phyloP scores from a whole-genome alignment of 1,284 basidiomycete species.

The Melampsora allii-populina region DNA sequence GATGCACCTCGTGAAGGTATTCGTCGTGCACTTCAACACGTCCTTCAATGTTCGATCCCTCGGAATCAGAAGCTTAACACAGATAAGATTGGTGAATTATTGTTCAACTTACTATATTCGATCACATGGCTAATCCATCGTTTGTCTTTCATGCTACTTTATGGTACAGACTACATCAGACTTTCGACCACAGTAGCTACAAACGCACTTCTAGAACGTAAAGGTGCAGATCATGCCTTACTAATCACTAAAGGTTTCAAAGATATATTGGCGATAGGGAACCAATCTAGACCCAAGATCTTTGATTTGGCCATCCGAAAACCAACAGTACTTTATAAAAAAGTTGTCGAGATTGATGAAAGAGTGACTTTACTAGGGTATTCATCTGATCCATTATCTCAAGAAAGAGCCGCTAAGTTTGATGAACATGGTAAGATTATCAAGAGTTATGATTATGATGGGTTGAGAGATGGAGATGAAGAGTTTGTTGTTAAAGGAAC shows the following conservation, averaged over 20 bases:
- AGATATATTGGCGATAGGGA: slow-evolving; percentile 84
- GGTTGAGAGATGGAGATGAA: slow-evolving; percentile 1
- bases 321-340: slow-evolving; percentile 71
- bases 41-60: slow-evolving; percentile 65
- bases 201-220: slow-evolving; percentile 90
- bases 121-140: slow-evolving; percentile 30
- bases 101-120: slow-evolving; percentile 43
- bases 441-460: slow-evolving; percentile 67
- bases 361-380: slow-evolving; percentile 91
- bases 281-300: slow-evolving; percentile 78
- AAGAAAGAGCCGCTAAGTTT: slow-evolving; percentile 71
- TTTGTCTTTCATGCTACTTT: slow-evolving; percentile 46
- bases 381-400: slow-evolving; percentile 77
- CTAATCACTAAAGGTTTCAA: slow-evolving; percentile 85
- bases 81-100: slow-evolving; percentile 68
- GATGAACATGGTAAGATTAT: slow-evolving; percentile 65
- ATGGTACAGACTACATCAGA: slow-evolving; percentile 74
- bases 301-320: slow-evolving; percentile 58
- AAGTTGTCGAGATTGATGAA: slow-evolving; percentile 85
- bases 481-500: slow-evolving; percentile 67
- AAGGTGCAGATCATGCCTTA: slow-evolving; percentile 84
- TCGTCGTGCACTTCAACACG: slow-evolving; percentile 77
- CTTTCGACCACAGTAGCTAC: slow-evolving; percentile 94
- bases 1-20: slow-evolving; percentile 96
- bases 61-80: slow-evolving; percentile 68